A percentile compares a stretch with the other conserved stretches of the same genome.
Evolutionary conservation across 1,284 basidiomycete species (phyloP).

Genomic region (Violaceomyces palustris): DNA sequence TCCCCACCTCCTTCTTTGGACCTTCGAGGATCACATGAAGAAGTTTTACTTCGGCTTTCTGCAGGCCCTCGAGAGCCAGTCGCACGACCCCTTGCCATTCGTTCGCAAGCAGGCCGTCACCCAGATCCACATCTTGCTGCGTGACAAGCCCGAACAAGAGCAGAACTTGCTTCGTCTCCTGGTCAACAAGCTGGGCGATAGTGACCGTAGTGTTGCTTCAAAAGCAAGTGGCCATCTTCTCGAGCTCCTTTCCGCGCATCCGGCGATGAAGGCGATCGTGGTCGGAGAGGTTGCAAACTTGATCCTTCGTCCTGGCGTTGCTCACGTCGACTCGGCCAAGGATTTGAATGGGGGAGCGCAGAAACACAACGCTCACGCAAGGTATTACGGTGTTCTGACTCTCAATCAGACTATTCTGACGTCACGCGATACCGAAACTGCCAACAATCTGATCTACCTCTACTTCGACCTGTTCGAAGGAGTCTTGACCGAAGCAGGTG

Average conservation of each 20-base stretch:
- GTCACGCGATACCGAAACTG: conserved; percentile 64
- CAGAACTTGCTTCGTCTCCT: conserved; percentile 87
- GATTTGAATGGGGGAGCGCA: conserved; percentile 7
- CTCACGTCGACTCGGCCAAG: conserved; percentile 30
- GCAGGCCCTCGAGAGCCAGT: conserved; percentile 81
- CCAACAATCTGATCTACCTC: conserved; percentile 76
- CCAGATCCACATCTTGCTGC: conserved; percentile 69
- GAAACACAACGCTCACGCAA: conserved; percentile 60
- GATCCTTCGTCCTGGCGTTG: conserved; percentile 63
- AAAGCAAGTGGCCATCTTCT: conserved; percentile 84
- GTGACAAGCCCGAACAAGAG: conserved; percentile 91
- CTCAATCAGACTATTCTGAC: conserved; percentile 88
- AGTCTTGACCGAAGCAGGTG: conserved; percentile 50
- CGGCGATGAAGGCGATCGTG: conserved; percentile 86
- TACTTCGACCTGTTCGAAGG: conserved; percentile 96
- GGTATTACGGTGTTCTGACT: conserved; percentile 87
- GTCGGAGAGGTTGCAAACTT: conserved; percentile 80
- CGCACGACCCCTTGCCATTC: conserved; percentile 81
- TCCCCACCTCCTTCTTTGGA: conserved; percentile 72
- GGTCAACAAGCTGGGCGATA: conserved; percentile 80
- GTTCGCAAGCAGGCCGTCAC: conserved; percentile 73
- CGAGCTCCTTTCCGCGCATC: conserved; percentile 82
- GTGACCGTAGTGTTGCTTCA: conserved; percentile 80
- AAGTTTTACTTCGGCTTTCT: conserved; percentile 91
- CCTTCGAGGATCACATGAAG: conserved; percentile 96